Evolutionary conservation across 1,284 basidiomycete species (phyloP).

Genomic region (Moniliophthora roreri): DNA sequence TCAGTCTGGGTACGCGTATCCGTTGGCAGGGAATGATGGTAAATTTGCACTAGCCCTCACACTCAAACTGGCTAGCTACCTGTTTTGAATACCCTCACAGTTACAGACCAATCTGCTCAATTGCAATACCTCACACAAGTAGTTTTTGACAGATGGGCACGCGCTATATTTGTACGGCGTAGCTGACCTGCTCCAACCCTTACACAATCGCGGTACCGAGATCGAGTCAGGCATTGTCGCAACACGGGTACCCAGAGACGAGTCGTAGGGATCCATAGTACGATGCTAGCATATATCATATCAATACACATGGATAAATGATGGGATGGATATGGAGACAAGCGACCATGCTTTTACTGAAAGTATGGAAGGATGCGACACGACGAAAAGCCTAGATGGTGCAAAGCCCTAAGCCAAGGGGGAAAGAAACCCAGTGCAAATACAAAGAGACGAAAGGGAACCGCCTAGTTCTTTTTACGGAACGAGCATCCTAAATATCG

Average conservation of each 20-base stretch:
- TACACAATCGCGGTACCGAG: background rate
- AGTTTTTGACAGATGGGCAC: too few relatives aligned
- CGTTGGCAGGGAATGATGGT: too few relatives aligned
- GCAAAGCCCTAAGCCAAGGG: background rate
- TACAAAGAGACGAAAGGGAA: conserved; percentile 23
- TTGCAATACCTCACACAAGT: too few relatives aligned
- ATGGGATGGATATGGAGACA: background rate
- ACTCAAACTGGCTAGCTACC: too few relatives aligned
- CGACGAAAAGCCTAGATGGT: background rate
- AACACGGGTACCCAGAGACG: background rate
- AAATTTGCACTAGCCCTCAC: too few relatives aligned
- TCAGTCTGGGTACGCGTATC: too few relatives aligned
- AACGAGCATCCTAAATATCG: conserved; percentile 74
- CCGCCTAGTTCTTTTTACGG: conserved; percentile 79
- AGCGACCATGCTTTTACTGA: background rate
- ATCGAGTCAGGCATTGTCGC: background rate
- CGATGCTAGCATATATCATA: background rate
- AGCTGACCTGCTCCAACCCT: too few relatives aligned
- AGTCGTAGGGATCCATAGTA: conserved; percentile 1
- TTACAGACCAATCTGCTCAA: too few relatives aligned
- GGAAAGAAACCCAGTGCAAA: conserved; percentile 20
- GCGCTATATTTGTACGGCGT: too few relatives aligned
- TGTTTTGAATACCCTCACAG: too few relatives aligned
- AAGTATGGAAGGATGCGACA: background rate
- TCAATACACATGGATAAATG: background rate